Base-by-base conservation (phyloP, 208 protist genomes). In the Trypanosoma platydactyli region DNA sequence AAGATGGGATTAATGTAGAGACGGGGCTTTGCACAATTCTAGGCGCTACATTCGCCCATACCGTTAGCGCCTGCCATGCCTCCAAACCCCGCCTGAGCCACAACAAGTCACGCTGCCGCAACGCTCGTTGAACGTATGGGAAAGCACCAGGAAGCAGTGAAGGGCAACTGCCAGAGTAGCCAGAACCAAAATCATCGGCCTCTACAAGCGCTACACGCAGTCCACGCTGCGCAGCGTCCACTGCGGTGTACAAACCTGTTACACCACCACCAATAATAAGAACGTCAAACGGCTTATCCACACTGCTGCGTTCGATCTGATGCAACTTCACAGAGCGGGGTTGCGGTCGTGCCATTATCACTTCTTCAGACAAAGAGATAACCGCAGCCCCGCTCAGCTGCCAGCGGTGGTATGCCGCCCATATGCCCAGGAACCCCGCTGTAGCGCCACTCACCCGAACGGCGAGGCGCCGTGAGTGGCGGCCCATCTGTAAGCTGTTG, bases 151-250 rank as follows among this genome's bases (percentile, higher is more conserved):
- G 79, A n/a, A 74, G 46, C 25, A 92, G 11, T 12, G 56, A 61
- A 24, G 71, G 67, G 11, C 38, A 58, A n/a, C 58, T 66, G 38
- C 64, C 61, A 29, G 78, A 58, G 15, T 57, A 61, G 48, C 79
- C 85, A 3, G 64, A 63, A 44, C 81, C 86, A 44, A 90, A 79
- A 76, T 95, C 90, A 29, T 48, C 70, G 0, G 83, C 85, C 24
- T 90, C 87, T 13, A 95, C 73, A 25, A 93, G 42, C 7, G 82
- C 86, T 13, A 92, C 86, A 11, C 75, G 76, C 41, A 93, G 73
- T 20, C 90, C 90, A 12, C 90, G 83, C 56, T 87, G 83, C 9
- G 87, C 85, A 5, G 90, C 90, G 50, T 95, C 90, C 7, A 95
- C 81, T 18, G 90, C 87, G 1, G 80, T 79, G 80, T 94, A 94